Evolutionary conservation across 192 early-diverging fungal species (phyloP).

Genomic region (Phlyctochytrium arcticum): DNA sequence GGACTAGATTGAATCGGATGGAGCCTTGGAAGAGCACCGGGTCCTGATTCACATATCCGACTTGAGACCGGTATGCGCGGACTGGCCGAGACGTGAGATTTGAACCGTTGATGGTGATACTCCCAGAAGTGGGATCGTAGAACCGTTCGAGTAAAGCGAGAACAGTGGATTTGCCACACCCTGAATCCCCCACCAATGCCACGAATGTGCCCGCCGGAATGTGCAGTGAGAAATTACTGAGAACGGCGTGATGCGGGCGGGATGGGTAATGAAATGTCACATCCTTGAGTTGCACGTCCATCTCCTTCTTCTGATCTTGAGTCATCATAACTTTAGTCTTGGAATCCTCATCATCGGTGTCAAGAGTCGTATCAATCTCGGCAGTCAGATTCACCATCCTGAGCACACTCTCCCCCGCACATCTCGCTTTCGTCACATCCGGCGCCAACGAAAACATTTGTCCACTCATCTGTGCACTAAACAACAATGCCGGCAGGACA

Average conservation of each 20-base stretch:
- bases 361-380: neutral
- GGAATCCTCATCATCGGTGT: neutral
- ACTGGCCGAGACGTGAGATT: slow-evolving; percentile 47
- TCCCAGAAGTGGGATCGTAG: slow-evolving; percentile 48
- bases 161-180: slow-evolving; percentile 67
- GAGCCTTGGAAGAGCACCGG: slow-evolving; percentile 82
- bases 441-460: slow-evolving; percentile 69
- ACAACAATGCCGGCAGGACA: slow-evolving; percentile 40
- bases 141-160: slow-evolving; percentile 63
- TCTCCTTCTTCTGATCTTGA: neutral
- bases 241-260: slow-evolving; percentile 52
- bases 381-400: slow-evolving; percentile 56
- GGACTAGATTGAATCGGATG: slow-evolving; percentile 80
- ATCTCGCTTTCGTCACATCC: slow-evolving; percentile 71
- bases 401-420: slow-evolving; percentile 67
- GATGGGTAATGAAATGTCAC: slow-evolving; percentile 68
- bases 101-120: slow-evolving; percentile 42
- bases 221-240: slow-evolving; percentile 50
- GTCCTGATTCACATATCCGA: slow-evolving; percentile 88
- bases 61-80: slow-evolving; percentile 60
- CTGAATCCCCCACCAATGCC: slow-evolving; percentile 85
- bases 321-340: no score
- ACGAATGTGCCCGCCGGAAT: slow-evolving; percentile 76
- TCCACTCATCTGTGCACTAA: slow-evolving; percentile 69
- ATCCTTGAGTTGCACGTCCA: neutral